Evolutionary conservation across 495 filamentous ascomycete genomes (phyloP).

Genomic region (Neurospora sp.): DNA sequence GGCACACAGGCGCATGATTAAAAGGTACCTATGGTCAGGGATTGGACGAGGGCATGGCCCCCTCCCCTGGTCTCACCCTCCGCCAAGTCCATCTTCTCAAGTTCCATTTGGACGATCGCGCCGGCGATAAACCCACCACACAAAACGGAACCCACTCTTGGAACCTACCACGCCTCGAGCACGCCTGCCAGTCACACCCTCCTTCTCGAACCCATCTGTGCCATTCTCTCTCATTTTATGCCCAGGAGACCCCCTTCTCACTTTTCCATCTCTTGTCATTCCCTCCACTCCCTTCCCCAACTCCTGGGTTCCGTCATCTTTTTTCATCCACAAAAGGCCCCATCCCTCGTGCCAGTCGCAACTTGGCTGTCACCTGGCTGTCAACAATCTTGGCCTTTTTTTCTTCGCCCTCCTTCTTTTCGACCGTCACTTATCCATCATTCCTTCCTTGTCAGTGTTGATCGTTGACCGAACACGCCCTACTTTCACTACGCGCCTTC

Average conservation of each 20-base stretch:
- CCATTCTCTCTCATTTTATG: not conserved
- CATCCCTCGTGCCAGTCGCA: not conserved
- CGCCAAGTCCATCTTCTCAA: not conserved
- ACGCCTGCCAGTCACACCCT: not conserved
- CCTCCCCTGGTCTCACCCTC: not conserved
- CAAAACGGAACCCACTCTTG: not conserved
- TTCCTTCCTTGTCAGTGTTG: not conserved
- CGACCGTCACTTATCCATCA: not conserved
- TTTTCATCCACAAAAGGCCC: not conserved
- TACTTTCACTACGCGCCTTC: not conserved
- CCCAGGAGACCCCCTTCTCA: not conserved
- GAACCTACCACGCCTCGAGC: not conserved
- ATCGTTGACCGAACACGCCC: not conserved
- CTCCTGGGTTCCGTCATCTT: not conserved
- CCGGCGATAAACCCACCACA: conserved; percentile 4
- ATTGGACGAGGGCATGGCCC: not conserved
- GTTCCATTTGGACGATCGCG: not conserved
- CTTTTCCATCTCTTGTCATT: not conserved
- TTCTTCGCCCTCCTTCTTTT: not conserved
- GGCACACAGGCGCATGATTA: not conserved
- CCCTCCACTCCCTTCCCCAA: not conserved
- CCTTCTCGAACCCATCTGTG: not conserved
- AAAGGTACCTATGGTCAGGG: not conserved
- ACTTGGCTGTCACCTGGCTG: not conserved
- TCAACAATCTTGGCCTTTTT: not conserved